Evolutionary conservation across 805 yeast species (phyloP), one percentile per base, ranked within the genome.

Genomic region (Wickerhamiella azyma): DNA sequence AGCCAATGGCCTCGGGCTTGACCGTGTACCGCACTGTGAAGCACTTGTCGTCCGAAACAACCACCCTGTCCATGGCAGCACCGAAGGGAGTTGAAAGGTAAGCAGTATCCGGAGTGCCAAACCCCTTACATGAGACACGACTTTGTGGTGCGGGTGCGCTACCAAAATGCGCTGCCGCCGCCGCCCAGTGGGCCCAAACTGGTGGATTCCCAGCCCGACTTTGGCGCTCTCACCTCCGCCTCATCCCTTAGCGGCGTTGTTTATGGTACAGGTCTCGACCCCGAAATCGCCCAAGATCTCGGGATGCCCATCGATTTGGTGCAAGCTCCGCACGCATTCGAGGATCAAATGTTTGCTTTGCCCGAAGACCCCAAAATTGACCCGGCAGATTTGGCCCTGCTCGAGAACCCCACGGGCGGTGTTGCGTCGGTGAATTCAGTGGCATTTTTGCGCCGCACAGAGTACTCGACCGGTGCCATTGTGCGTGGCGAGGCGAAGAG

Each of bases 171-270:
- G 56, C 69, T 92, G 19, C 98, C 98, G 5, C 88, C 96, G 2
- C 97, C 97, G 9, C 81, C 89, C 19, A 71, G 92, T 50, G 85
- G 94, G 39, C 96, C 98, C 26, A 85, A 82, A 60, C 71, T 88
- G 47, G 63, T 92, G 45, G 74, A 77, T 42, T 74, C 78, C 53
- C 66, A 63, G 26, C 57, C 60, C 59, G 60, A 66, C 63, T 54
- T 69, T 56, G 72, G 73, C 43, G 59, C 65, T 14, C 66, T 71
- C 33, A 70, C 71, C 29, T 68, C 79, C 1, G 63, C 82, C 2
- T 65, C 70, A 45, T 69, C 85, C 46, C 65, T 89, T 52, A 71
- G 86, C 2, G 75, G 89, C 2, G 45, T 52, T 9, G 54, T 53
- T 16, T 45, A 51, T 26, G 50, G 51, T 44, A 43, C 48, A 10